These are phyloP conservation scores for Teunomyces atbi DNA, from an alignment of 805 yeast species.

Conservation along the genomic window DNA sequence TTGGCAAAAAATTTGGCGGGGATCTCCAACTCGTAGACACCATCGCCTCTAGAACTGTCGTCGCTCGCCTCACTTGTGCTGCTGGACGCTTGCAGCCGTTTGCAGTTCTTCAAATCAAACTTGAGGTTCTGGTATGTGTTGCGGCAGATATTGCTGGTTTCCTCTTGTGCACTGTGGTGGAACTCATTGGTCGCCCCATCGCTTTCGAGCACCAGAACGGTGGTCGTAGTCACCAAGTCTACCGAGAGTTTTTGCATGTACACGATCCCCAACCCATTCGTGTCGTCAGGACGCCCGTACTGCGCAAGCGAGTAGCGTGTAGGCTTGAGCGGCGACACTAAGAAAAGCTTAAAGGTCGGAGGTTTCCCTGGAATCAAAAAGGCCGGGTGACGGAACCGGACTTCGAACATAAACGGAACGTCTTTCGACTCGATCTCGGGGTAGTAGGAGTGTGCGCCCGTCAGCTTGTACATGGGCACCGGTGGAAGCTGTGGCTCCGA, in stretches of 20 bases:
- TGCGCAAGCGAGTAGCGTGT: slow-evolving; percentile 26
- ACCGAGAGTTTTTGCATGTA: slow-evolving; percentile 42
- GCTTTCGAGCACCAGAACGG: slow-evolving; percentile 16
- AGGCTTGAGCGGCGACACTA: slow-evolving; percentile 31
- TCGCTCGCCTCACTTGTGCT: slow-evolving; percentile 11
- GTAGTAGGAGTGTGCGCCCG: slow-evolving; percentile 7
- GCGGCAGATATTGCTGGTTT: slow-evolving; percentile 26
- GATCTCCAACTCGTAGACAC: slow-evolving; percentile 42
- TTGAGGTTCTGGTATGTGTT: slow-evolving; percentile 33
- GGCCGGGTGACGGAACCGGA: slow-evolving; percentile 48
- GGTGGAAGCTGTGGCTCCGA: slow-evolving; percentile 2
- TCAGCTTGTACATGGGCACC: slow-evolving; percentile 2
- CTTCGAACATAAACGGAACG: slow-evolving; percentile 46
- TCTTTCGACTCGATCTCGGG: slow-evolving; percentile 30
- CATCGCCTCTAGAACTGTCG: slow-evolving; percentile 5
- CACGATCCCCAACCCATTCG: slow-evolving; percentile 47
- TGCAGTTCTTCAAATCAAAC: slow-evolving; percentile 39
- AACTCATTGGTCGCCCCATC: slow-evolving; percentile 14
- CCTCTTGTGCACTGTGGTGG: slow-evolving; percentile 27
- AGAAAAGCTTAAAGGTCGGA: slow-evolving; percentile 32
- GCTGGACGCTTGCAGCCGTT: slow-evolving; percentile 23
- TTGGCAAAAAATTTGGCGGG: slow-evolving; percentile 39
- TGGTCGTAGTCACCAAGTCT: slow-evolving; percentile 27
- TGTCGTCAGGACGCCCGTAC: slow-evolving; percentile 35
- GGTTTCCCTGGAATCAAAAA: slow-evolving; percentile 44